Conservation (phyloP, 106 monocot species). For the Apostasia ramifera region DNA sequence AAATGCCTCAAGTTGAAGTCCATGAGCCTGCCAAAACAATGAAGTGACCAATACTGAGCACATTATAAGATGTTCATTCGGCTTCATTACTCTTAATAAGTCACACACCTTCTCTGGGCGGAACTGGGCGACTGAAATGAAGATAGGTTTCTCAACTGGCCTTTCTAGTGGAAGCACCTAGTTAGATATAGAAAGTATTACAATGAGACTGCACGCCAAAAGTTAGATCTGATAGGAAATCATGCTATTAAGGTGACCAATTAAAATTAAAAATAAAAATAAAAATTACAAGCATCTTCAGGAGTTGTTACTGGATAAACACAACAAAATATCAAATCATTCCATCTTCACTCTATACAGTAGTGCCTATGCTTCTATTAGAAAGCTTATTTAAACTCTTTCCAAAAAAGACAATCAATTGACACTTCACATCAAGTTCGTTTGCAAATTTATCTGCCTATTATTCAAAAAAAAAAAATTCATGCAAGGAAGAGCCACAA, state of each 20-base stretch:
- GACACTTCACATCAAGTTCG: too few species aligned
- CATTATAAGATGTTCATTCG: too few species aligned
- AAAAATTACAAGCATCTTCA: not conserved
- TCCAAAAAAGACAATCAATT: too few species aligned
- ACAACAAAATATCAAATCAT: not conserved
- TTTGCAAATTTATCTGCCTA: too few species aligned
- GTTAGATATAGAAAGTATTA: not conserved
- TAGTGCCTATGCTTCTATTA: too few species aligned
- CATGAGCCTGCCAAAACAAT: conserved; percentile 51
- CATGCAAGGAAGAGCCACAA: not conserved
- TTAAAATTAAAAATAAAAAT: not conserved
- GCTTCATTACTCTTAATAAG: too few species aligned
- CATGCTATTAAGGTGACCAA: not conserved
- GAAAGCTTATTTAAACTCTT: too few species aligned
- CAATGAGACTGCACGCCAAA: not conserved
- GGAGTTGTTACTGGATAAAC: not conserved
- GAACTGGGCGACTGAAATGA: conserved; percentile 91
- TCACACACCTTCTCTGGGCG: conserved; percentile 87
- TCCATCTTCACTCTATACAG: not conserved
- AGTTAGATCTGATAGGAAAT: not conserved
- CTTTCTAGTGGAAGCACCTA: conserved; percentile 82
- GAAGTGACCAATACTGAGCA: not conserved
- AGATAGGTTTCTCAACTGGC: conserved; percentile 23
- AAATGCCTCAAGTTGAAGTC: conserved; percentile 84
- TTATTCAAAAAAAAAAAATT: not conserved